These are phyloP conservation scores for Lentinula raphanica DNA, from an alignment of 768 basidiomycete genomes.

Conservation along the genomic window DNA sequence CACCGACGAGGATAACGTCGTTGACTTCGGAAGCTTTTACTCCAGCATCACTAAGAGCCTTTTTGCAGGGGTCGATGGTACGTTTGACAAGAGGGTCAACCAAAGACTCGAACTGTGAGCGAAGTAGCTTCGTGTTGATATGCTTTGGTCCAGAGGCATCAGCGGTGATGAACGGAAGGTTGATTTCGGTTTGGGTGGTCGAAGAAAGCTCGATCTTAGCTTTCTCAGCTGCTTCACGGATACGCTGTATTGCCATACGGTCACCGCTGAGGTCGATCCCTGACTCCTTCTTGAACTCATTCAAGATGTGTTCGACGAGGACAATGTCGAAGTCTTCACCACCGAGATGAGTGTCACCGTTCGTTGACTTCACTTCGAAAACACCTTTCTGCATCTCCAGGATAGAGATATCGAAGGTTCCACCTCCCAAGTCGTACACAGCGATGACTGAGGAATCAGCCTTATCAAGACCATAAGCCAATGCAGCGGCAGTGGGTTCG, in stretches of 20 bases:
- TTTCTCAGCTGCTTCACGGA: conserved; percentile 98
- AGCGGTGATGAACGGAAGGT: conserved; percentile 96
- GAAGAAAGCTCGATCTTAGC: conserved; percentile 98
- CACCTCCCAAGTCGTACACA: conserved; percentile 97
- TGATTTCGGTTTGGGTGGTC: conserved; percentile 93
- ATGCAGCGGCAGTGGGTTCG: conserved; percentile 96
- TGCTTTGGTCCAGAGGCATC: conserved; percentile 95
- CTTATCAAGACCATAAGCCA: conserved; percentile 95
- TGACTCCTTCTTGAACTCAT: conserved; percentile 91
- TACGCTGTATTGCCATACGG: conserved; percentile 96
- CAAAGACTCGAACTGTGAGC: conserved; percentile 87
- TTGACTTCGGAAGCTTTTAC: conserved; percentile 90
- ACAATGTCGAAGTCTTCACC: conserved; percentile 94
- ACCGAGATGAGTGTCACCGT: conserved; percentile 97
- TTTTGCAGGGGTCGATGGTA: conserved; percentile 94
- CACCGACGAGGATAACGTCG: conserved; percentile 97
- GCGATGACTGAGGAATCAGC: conserved; percentile 84
- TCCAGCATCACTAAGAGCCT: conserved; percentile 90
- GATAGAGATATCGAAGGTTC: conserved; percentile 99
- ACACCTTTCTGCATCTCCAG: conserved; percentile 99
- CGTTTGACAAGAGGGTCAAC: conserved; percentile 79
- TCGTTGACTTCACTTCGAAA: conserved; percentile 99
- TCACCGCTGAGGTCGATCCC: conserved; percentile 80
- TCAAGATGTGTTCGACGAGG: conserved; percentile 79
- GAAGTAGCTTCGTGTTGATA: conserved; percentile 86